Percentiles rank a stretch among this genome's conserved stretches.
Conservation (phyloP, 257 asterid genomes). For the Nicotiana obtusifolia region DNA sequence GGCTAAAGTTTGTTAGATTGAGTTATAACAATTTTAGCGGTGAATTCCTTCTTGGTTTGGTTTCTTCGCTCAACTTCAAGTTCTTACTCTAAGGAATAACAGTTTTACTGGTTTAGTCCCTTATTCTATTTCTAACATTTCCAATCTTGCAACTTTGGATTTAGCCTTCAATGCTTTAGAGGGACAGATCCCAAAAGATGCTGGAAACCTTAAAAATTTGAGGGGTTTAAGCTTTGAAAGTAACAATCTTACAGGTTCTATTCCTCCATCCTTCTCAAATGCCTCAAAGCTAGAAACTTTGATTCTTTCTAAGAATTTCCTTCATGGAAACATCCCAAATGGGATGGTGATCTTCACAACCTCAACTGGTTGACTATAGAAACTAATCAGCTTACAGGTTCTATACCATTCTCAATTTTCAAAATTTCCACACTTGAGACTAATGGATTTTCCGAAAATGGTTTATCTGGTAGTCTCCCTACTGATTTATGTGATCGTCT, state of each 20-base stretch:
- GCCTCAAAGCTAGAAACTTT: background rate
- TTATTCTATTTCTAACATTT: background rate
- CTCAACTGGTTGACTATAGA: background rate
- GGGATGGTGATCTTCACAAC: constrained; percentile 11
- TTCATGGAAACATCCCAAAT: background rate
- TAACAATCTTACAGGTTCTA: constrained; percentile 6
- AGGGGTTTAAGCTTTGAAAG: background rate
- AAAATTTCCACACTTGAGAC: background rate
- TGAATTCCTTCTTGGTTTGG: background rate
- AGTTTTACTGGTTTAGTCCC: constrained; percentile 8
- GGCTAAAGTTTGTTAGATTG: background rate
- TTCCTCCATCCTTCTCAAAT: background rate
- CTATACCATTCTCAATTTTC: background rate
- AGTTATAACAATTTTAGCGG: background rate
- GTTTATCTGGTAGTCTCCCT: background rate
- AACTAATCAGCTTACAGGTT: constrained; percentile 8
- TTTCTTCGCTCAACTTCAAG: background rate
- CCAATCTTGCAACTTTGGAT: background rate
- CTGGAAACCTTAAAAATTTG: constrained; percentile 2
- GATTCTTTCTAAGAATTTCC: background rate
- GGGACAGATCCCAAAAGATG: background rate
- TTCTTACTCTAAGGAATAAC: background rate
- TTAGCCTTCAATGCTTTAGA: background rate
- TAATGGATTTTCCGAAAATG: background rate
- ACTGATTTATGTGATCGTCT: background rate